These are phyloP conservation scores for Smittium mucronatum DNA, from an alignment of 371 early-diverging fungal genomes.

Conservation along the genomic window DNA sequence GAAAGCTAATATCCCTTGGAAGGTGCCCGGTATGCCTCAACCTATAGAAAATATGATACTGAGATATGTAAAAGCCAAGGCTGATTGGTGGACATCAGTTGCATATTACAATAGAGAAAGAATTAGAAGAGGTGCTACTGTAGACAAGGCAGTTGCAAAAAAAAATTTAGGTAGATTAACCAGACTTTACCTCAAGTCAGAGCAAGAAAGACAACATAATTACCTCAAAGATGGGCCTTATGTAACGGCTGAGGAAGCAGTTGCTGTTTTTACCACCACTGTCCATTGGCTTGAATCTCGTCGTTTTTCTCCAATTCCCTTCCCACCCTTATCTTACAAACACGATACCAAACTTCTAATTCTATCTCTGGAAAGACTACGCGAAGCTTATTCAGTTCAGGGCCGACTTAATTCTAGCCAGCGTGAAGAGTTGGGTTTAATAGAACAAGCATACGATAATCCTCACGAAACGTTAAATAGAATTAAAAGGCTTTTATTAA, in stretches of 20 bases:
- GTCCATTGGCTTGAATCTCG: slow-evolving; percentile 98
- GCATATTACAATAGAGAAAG: slow-evolving; percentile 97
- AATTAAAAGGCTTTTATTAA: slow-evolving; percentile 91
- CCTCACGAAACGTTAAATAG: slow-evolving; percentile 82
- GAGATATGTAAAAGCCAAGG: slow-evolving; percentile 95
- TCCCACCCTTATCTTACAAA: slow-evolving; percentile 97
- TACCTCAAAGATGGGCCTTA: slow-evolving; percentile 98
- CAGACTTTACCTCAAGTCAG: slow-evolving; percentile 96
- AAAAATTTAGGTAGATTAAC: slow-evolving; percentile 97
- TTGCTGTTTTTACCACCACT: slow-evolving; percentile 92
- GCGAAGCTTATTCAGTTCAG: slow-evolving; percentile 92
- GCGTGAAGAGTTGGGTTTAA: slow-evolving; percentile 91
- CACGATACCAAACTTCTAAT: slow-evolving; percentile 95
- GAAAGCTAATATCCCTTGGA: slow-evolving; percentile 99
- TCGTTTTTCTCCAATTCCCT: slow-evolving; percentile 94
- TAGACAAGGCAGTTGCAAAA: slow-evolving; percentile 94
- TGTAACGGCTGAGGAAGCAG: slow-evolving; percentile 91
- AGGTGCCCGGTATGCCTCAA: slow-evolving; percentile 93
- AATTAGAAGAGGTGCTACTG: slow-evolving; percentile 97
- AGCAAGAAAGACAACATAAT: slow-evolving; percentile 97
- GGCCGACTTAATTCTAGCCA: slow-evolving; percentile 91
- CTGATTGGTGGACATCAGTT: slow-evolving; percentile 98
- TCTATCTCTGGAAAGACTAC: slow-evolving; percentile 87
- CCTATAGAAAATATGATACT: slow-evolving; percentile 97
- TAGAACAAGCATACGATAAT: slow-evolving; percentile 96